Evolutionary conservation across 2,329 filamentous ascomycete genomes (phyloP).

Genomic region (Lasiodiplodia hormozganensis): DNA sequence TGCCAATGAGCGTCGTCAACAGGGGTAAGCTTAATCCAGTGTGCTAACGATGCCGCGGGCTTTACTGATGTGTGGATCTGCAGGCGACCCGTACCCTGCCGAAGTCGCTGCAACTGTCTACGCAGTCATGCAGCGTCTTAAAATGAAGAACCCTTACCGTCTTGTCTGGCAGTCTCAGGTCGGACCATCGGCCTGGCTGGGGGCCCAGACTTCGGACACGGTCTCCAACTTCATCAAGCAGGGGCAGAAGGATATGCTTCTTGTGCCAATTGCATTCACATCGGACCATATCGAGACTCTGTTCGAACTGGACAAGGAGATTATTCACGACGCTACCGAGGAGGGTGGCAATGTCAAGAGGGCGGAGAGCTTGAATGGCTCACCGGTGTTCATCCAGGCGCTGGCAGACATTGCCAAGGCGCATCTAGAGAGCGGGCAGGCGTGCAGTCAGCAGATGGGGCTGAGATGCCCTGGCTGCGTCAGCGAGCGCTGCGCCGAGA

Average conservation of each 20-base stretch:
- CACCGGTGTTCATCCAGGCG: slow-evolving; percentile 85
- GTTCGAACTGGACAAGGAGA: slow-evolving; percentile 91
- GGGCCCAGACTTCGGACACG: slow-evolving; percentile 87
- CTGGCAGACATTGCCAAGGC: slow-evolving; percentile 84
- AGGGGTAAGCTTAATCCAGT: slow-evolving; percentile 62
- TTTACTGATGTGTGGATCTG: slow-evolving; percentile 51
- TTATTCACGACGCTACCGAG: slow-evolving; percentile 80
- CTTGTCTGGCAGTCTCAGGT: slow-evolving; percentile 99
- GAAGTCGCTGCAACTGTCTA: slow-evolving; percentile 96
- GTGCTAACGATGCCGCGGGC: background rate
- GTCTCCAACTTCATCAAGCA: slow-evolving; percentile 89
- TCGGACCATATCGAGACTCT: slow-evolving; percentile 99
- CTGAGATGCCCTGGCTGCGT: slow-evolving; percentile 92
- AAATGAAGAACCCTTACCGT: slow-evolving; percentile 88
- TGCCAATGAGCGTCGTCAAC: slow-evolving; percentile 98
- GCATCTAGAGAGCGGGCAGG: slow-evolving; percentile 74
- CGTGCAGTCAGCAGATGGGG: slow-evolving; percentile 85
- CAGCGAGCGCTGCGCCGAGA: slow-evolving; percentile 84
- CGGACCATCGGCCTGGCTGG: slow-evolving; percentile 92
- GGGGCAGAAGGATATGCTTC: slow-evolving; percentile 86
- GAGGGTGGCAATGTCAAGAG: slow-evolving; percentile 71
- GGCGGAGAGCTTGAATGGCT: slow-evolving; percentile 91
- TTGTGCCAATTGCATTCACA: slow-evolving; percentile 96
- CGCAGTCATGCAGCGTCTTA: slow-evolving; percentile 91
- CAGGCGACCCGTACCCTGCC: slow-evolving; percentile 85